Base-by-base conservation (phyloP, 352 stramenopile species). In the Phytophthora syringae region DNA sequence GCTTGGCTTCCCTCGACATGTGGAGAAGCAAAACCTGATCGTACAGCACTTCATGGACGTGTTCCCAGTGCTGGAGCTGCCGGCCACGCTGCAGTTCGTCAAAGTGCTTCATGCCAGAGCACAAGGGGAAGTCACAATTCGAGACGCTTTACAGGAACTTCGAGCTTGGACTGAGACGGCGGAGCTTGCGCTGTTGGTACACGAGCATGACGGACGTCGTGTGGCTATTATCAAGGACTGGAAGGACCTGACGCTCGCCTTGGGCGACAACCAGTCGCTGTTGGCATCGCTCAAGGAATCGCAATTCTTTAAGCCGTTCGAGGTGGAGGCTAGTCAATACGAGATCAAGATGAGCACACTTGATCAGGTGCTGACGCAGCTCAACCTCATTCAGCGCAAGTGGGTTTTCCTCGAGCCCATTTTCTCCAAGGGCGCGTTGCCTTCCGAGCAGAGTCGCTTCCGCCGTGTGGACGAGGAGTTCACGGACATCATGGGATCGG, bases 401-500 rank as follows among this genome's bases (percentile, higher is more conserved):
- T 99, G 96, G 96, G 85, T 99, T 27, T 99, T 98, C 63, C 83
- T 99, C 13, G 96, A 98, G 52, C 95, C 96, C 2, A 99, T 99
- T 57, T 99, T 99, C 69, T 89, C 81, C 3, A 95, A 96, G 58
- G 93, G 95, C n/a, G 90, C 93, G 2, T 77, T 99, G 15, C 95
- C 96, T 0, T 87, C 82, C 0, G 96, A 99, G 65, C 84, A 96
- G 43, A 84, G 70, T 21, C 82, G 92, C 7, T 99, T 99, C 64
- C 79, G 87, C 48, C 79, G 89, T 10, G 92, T 99, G 10, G 95
- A 99, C 64, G 93, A 98, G 13, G 85, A 98, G 37, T 99, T 98
- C 57, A 89, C 87, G 0, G 83, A 95, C 39, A 98, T 99, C 58
- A 99, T 99, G 94, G 51, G 55, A 1, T 82, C 74, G 7, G 72